Conservation (phyloP, 2,329 filamentous ascomycete genomes). For the Penicillium griseofulvum region DNA sequence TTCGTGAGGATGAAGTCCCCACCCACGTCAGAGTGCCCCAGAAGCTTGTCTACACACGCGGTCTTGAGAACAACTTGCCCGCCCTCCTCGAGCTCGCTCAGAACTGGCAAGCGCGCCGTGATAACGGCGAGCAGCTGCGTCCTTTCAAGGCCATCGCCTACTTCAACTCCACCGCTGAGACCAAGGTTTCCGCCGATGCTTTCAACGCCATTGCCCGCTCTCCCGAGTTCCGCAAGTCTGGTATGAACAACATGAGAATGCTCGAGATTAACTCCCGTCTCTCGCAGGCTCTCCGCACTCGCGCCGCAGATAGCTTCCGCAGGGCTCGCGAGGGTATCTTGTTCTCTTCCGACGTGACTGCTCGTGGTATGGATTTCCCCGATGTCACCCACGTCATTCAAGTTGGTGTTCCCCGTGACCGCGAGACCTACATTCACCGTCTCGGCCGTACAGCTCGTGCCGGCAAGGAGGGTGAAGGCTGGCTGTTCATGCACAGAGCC, state of each 20-base stretch:
- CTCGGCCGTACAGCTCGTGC: slow-evolving; percentile 71
- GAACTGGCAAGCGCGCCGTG: slow-evolving; percentile 53
- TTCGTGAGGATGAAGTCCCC: slow-evolving; percentile 73
- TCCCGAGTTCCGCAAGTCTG: slow-evolving; percentile 29
- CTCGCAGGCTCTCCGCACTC: slow-evolving; percentile 66
- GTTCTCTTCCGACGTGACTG: slow-evolving; percentile 76
- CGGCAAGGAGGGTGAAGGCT: slow-evolving; percentile 62
- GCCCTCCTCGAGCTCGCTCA: slow-evolving; percentile 72
- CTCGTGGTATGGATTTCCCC: slow-evolving; percentile 80
- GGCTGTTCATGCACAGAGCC: slow-evolving; percentile 55
- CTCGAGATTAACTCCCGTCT: slow-evolving; percentile 77
- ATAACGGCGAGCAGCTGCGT: slow-evolving; percentile 37
- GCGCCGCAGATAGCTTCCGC: slow-evolving; percentile 70
- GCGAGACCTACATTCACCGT: slow-evolving; percentile 74
- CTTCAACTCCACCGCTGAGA: slow-evolving; percentile 74
- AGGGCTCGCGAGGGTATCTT: slow-evolving; percentile 61
- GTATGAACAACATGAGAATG: slow-evolving; percentile 37
- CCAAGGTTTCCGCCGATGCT: slow-evolving; percentile 61
- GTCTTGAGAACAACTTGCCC: slow-evolving; percentile 75
- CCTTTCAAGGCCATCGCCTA: slow-evolving; percentile 98
- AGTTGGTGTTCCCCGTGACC: slow-evolving; percentile 61
- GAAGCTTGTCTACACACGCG: slow-evolving; percentile 63
- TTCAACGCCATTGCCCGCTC: slow-evolving; percentile 52
- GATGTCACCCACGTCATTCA: slow-evolving; percentile 78
- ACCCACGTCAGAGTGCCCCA: slow-evolving; percentile 87